These are phyloP conservation scores for Cenococcum geophilum DNA, from an alignment of 495 filamentous ascomycete species.

Conservation along the genomic window DNA sequence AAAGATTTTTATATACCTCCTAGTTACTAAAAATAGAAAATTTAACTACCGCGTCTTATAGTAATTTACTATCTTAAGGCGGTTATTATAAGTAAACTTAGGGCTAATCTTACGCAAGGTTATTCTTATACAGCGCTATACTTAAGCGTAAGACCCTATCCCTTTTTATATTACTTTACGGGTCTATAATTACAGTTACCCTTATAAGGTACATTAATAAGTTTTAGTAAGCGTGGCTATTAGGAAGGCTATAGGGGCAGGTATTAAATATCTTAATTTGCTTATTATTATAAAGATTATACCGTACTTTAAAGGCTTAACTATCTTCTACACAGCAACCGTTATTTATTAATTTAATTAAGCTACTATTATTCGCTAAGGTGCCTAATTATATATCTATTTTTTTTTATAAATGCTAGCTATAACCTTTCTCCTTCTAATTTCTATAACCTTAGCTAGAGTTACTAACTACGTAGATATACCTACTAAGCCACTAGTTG, in stretches of 20 bases:
- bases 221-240: conserved; percentile 17
- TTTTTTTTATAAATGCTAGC: conserved; percentile 16
- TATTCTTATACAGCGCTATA: background rate
- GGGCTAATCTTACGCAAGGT: conserved; percentile 18
- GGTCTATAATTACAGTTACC: conserved; percentile 14
- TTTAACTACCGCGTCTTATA: conserved; percentile 9
- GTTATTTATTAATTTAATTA: conserved; percentile 14
- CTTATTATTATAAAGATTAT: conserved; percentile 21
- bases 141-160: conserved; percentile 11
- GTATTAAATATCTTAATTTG: conserved; percentile 6
- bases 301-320: conserved; percentile 3
- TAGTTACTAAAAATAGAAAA: background rate
- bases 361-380: conserved; percentile 22
- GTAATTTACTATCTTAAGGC: background rate
- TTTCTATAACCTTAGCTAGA: conserved; percentile 9
- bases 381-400: conserved; percentile 24
- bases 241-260: conserved; percentile 9
- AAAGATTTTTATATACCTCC: background rate
- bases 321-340: conserved; percentile 8
- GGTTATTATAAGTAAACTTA: conserved; percentile 11
- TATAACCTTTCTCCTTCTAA: conserved; percentile 16
- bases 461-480: conserved; percentile 5
- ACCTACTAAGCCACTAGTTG: background rate
- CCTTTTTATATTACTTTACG: conserved; percentile 1
- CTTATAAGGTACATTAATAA: conserved; percentile 27